Conservation (phyloP, 2,329 filamentous ascomycete genomes). For the Neurospora crassa region DNA sequence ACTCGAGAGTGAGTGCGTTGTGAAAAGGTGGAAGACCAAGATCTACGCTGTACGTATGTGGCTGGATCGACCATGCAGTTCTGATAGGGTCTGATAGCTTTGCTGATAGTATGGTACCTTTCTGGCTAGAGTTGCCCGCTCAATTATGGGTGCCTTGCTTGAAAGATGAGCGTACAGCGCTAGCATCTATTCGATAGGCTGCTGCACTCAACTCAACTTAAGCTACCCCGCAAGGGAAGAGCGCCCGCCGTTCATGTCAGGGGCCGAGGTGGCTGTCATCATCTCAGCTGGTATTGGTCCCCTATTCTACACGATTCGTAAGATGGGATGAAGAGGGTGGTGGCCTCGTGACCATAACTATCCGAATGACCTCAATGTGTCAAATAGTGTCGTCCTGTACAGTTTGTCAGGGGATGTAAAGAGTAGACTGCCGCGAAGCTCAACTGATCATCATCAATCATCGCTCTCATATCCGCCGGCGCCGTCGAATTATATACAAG, state of each 20-base stretch:
- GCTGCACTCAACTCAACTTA: not conserved
- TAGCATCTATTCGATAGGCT: too few species aligned
- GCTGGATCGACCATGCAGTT: not conserved
- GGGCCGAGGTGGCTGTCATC: not conserved
- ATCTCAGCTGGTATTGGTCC: not conserved
- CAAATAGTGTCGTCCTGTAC: not conserved
- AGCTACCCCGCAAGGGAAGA: not conserved
- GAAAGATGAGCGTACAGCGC: too few species aligned
- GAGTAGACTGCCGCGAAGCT: not conserved
- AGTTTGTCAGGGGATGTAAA: not conserved
- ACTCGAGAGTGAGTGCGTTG: not conserved
- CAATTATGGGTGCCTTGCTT: too few species aligned
- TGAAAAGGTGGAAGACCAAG: not conserved
- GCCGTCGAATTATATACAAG: not conserved
- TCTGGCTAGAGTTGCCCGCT: too few species aligned
- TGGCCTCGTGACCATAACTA: too few species aligned
- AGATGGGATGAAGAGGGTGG: not conserved
- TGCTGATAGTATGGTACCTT: too few species aligned
- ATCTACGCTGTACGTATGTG: not conserved
- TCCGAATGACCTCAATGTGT: not conserved
- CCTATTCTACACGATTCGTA: not conserved
- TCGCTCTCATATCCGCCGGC: not conserved
- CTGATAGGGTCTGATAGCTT: not conserved
- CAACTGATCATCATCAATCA: not conserved
- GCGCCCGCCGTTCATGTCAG: not conserved